These are phyloP conservation scores for Penicillium decumbens DNA, from an alignment of 2,329 filamentous ascomycete species.

Conservation along the genomic window DNA sequence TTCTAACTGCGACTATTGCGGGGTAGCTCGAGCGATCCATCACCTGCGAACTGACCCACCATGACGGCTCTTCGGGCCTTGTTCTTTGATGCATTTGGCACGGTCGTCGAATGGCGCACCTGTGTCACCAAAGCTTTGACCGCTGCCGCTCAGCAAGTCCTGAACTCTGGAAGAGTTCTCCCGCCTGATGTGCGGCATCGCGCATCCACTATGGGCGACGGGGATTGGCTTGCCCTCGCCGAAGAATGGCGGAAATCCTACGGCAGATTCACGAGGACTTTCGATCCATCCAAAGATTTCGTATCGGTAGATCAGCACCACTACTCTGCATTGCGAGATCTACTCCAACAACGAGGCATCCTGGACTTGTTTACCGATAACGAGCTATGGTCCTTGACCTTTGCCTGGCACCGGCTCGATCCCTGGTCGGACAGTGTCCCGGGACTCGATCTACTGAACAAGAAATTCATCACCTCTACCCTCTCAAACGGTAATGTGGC, in stretches of 20 bases:
- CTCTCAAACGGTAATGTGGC: conserved; percentile 69
- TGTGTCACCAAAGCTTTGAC: conserved; percentile 59
- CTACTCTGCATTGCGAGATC: conserved; percentile 54
- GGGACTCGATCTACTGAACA: conserved; percentile 56
- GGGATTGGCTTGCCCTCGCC: conserved; percentile 62
- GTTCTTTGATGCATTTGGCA: conserved; percentile 45
- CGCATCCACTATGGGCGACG: conserved; percentile 49
- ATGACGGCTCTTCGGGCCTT: conserved; percentile 28
- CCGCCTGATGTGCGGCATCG: conserved; percentile 46
- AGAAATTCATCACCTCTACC: conserved; percentile 57
- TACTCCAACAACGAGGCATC: conserved; percentile 56
- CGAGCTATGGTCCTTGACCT: conserved; percentile 57
- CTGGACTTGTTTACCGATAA: conserved; percentile 57
- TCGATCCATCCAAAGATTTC: conserved; percentile 47
- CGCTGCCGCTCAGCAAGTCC: conserved; percentile 46
- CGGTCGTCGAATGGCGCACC: conserved; percentile 72
- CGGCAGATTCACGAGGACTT: conserved; percentile 53
- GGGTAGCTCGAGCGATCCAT: background rate
- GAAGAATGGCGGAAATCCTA: conserved; percentile 68
- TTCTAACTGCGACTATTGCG: background rate
- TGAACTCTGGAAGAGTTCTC: conserved; percentile 46
- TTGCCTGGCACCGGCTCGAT: conserved; percentile 66
- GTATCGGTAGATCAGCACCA: conserved; percentile 71
- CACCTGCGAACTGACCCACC: conserved; percentile 3
- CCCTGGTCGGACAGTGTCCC: conserved; percentile 62